A percentile compares a stretch with the other conserved stretches of the same genome.
Conservation (phyloP, 1,139 yeast genomes). For the Suhomyces bolitotheri region DNA sequence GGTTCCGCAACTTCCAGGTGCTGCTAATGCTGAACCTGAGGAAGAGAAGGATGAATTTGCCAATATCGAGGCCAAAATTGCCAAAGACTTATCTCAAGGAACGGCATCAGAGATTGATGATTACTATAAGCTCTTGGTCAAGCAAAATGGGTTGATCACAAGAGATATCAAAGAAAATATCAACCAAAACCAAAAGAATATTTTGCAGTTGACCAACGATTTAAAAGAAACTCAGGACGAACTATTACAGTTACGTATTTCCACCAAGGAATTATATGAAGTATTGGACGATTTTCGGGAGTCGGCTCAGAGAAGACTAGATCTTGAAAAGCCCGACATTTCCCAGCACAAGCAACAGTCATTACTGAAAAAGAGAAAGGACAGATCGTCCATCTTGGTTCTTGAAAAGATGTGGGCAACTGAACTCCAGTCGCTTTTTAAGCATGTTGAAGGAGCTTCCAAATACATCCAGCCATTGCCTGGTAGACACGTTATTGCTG, state of each 20-base stretch:
- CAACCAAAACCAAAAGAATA: constrained; percentile 71
- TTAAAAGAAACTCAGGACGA: constrained; percentile 64
- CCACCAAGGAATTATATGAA: constrained; percentile 61
- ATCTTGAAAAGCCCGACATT: constrained; percentile 34
- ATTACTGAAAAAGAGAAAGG: constrained; percentile 34
- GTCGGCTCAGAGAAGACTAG: constrained; percentile 63
- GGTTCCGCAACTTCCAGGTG: constrained; percentile 33
- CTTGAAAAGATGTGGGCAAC: constrained; percentile 80
- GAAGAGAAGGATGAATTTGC: constrained; percentile 18
- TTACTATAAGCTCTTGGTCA: constrained; percentile 58
- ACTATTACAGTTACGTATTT: constrained; percentile 58
- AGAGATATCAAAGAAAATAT: constrained; percentile 65
- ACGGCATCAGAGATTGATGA: constrained; percentile 74
- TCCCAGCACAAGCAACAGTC: constrained; percentile 11
- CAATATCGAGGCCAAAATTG: constrained; percentile 51
- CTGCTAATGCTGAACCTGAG: constrained; percentile 12
- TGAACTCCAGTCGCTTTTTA: constrained; percentile 69
- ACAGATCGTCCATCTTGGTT: constrained; percentile 69
- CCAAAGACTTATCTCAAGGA: constrained; percentile 58
- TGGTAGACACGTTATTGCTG: constrained; percentile 79
- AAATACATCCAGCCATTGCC: constrained; percentile 74
- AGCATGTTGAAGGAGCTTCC: constrained; percentile 89
- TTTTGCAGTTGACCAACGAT: constrained; percentile 66
- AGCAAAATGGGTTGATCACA: constrained; percentile 56
- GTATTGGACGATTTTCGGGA: constrained; percentile 67